phyloP scores from a whole-genome alignment of 2,329 filamentous ascomycete species.

The Penicillium sp. region DNA sequence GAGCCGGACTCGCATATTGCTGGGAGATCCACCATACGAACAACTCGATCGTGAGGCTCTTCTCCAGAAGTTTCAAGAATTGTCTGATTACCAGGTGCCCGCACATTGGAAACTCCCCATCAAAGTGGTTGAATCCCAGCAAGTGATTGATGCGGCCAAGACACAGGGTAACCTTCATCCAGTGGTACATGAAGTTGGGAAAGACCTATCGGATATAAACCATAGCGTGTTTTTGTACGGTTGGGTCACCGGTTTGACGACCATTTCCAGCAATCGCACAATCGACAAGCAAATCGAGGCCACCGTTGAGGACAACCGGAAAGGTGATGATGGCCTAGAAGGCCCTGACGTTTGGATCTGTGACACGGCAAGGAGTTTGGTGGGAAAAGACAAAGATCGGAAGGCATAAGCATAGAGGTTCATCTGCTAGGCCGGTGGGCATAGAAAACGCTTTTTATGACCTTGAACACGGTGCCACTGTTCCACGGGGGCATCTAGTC shows the following conservation, averaged over 20 bases:
- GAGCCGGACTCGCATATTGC: conserved; percentile 58
- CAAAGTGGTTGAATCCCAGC: conserved; percentile 52
- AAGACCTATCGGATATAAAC: conserved; percentile 61
- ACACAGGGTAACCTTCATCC: conserved; percentile 46
- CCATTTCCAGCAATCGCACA: conserved; percentile 68
- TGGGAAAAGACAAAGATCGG: conserved; percentile 62
- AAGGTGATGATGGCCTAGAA: conserved; percentile 49
- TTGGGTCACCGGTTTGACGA: conserved; percentile 64
- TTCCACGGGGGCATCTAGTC: neutral
- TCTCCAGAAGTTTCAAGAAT: conserved; percentile 40
- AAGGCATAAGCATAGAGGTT: conserved; percentile 24
- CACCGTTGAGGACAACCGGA: conserved; percentile 55
- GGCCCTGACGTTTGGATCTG: conserved; percentile 66
- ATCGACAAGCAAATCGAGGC: conserved; percentile 66
- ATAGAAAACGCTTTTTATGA: conserved; percentile 1
- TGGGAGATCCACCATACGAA: conserved; percentile 49
- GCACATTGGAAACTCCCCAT: conserved; percentile 62
- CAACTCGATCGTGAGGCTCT: conserved; percentile 34
- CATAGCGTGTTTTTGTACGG: conserved; percentile 70
- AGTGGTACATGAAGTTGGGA: conserved; percentile 45
- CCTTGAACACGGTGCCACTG: conserved; percentile 1
- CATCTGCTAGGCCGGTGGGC: neutral
- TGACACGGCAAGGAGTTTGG: conserved; percentile 63
- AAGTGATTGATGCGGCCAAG: conserved; percentile 36
- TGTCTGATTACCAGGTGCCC: conserved; percentile 58